Evolutionary conservation across 1,139 yeast species (phyloP).

Genomic region (Hansenula lynferdii): DNA sequence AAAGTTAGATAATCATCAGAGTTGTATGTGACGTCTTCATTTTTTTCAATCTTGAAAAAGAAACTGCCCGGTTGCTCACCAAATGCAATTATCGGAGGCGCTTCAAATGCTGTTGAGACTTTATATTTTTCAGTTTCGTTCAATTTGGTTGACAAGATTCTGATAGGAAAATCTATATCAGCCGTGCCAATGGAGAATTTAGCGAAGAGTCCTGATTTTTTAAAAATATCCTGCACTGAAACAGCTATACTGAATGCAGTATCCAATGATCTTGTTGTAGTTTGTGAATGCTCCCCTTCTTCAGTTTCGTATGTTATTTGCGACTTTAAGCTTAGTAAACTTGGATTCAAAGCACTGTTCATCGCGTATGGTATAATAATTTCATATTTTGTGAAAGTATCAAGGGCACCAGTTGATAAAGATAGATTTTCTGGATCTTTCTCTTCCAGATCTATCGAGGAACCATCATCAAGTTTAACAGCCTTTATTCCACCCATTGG

Average conservation of each 20-base stretch:
- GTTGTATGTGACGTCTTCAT: conserved; percentile 14
- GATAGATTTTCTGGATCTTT: background rate
- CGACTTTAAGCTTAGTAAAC: conserved; percentile 25
- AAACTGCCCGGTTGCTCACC: conserved; percentile 67
- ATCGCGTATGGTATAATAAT: conserved; percentile 19
- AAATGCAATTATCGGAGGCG: conserved; percentile 43
- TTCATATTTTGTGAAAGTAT: conserved; percentile 13
- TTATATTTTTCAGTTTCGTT: conserved; percentile 34
- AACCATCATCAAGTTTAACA: conserved; percentile 1
- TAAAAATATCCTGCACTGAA: conserved; percentile 73
- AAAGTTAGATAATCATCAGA: conserved; percentile 37
- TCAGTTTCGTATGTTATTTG: conserved; percentile 28
- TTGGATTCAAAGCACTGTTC: conserved; percentile 7
- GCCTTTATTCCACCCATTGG: conserved; percentile 4
- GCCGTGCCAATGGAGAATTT: conserved; percentile 66
- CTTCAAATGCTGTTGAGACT: conserved; percentile 30
- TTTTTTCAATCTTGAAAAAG: conserved; percentile 45
- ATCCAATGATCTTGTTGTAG: conserved; percentile 35
- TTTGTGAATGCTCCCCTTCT: conserved; percentile 15
- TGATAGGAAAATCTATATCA: conserved; percentile 45
- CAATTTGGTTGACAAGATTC: conserved; percentile 43
- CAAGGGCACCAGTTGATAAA: conserved; percentile 4
- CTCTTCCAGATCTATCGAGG: background rate
- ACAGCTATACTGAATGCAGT: conserved; percentile 57
- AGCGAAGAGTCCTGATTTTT: conserved; percentile 49